Percentiles rank a stretch among this genome's conserved stretches.
Conservation (phyloP, 352 stramenopile genomes). For the Globisporangium okanoganense region DNA sequence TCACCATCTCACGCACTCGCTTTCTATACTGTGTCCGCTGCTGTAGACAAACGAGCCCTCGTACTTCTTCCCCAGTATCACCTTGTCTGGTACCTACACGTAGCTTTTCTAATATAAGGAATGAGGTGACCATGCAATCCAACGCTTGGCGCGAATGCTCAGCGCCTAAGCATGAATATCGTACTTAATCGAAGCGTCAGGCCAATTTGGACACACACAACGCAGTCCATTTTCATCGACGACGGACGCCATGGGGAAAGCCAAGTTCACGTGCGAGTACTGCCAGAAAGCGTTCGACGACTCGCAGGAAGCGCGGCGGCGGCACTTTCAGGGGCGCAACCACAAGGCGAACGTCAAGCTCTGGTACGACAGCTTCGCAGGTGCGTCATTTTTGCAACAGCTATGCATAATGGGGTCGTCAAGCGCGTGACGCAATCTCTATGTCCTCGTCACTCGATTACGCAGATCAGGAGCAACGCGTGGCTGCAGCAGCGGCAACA, state of each 20-base stretch:
- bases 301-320: conserved; percentile 59
- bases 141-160: background rate
- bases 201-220: background rate
- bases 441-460: background rate
- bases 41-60: conserved; percentile 54
- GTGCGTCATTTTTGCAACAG: conserved; percentile 19
- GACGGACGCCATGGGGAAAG: conserved; percentile 35
- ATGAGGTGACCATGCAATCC: background rate
- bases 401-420: background rate
- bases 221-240: background rate
- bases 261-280: conserved; percentile 68
- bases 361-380: conserved; percentile 79
- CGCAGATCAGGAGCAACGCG: conserved; percentile 40
- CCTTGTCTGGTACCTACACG: conserved; percentile 69
- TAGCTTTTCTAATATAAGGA: conserved; percentile 21
- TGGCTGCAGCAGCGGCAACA: background rate
- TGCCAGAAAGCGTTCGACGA: conserved; percentile 83
- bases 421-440: background rate
- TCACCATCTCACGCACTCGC: background rate
- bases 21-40: background rate
- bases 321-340: conserved; percentile 62
- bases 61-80: conserved; percentile 88
- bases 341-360: conserved; percentile 84
- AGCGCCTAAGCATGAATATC: conserved; percentile 11
- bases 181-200: conserved; percentile 29